A percentile compares a stretch with the other conserved stretches of the same genome.
Evolutionary conservation across 2,329 filamentous ascomycete species (phyloP).

Genomic region (Orbilia blumenaviensis): DNA sequence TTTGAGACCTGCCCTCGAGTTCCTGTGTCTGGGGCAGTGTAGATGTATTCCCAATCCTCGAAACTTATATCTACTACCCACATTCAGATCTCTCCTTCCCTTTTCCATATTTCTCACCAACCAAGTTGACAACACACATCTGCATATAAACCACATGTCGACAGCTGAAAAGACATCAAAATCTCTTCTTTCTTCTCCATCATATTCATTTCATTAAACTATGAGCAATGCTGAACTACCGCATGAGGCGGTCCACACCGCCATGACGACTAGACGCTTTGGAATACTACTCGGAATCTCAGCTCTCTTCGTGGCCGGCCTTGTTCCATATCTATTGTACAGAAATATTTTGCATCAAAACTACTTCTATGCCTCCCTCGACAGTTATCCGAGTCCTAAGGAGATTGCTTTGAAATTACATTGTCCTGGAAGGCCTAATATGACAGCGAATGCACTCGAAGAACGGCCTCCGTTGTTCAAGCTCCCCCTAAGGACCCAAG

Average conservation of each 20-base stretch:
- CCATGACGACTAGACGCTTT: conserved; percentile 24
- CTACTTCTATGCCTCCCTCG: conserved; percentile 20
- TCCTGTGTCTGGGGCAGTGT: not conserved
- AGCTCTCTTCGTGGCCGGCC: conserved; percentile 22
- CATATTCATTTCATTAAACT: not conserved
- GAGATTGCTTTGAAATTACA: conserved; percentile 34
- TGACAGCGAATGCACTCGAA: not conserved
- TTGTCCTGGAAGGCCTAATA: conserved; percentile 22
- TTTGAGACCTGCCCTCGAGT: too few relatives aligned
- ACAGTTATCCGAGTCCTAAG: conserved; percentile 33
- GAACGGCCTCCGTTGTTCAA: conserved; percentile 60
- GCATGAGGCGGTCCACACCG: conserved; percentile 4
- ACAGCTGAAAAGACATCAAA: not conserved
- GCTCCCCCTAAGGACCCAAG: conserved; percentile 69
- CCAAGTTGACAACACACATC: conserved; percentile 24
- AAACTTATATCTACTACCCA: not conserved
- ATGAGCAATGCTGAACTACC: conserved; percentile 34
- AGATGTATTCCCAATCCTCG: not conserved
- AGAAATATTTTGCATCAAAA: conserved; percentile 48
- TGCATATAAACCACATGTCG: conserved; percentile 16
- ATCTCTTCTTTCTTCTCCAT: not conserved
- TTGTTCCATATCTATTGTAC: conserved; percentile 46
- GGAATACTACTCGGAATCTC: conserved; percentile 17
- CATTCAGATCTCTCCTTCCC: not conserved
- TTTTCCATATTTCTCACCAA: not conserved